A percentile compares a stretch with the other conserved stretches of the same genome.
phyloP scores from a whole-genome alignment of 2,329 filamentous ascomycete species.

The Capronia epimyces region DNA sequence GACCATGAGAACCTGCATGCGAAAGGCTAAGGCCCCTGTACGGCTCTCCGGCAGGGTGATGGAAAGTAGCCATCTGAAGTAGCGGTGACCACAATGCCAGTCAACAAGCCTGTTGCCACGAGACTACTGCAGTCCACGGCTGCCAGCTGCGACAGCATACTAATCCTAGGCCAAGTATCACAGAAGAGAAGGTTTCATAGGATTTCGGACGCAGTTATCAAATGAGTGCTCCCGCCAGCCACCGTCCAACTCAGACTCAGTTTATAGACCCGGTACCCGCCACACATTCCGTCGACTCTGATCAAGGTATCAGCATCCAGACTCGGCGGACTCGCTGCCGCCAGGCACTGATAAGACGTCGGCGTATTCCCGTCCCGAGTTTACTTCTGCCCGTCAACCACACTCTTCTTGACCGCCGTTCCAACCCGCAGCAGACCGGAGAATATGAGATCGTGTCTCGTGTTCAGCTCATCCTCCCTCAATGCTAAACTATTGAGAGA shows the following conservation, averaged over 20 bases:
- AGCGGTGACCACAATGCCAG: slow-evolving; percentile 18
- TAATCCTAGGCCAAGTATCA: slow-evolving; percentile 5
- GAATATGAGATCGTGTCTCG: neutral
- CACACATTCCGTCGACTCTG: too few species aligned
- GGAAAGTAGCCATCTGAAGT: slow-evolving; percentile 10
- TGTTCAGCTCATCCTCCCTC: neutral
- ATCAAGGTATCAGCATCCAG: too few species aligned
- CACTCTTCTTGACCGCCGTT: neutral
- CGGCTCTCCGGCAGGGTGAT: neutral
- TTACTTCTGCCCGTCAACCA: neutral
- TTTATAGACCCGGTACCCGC: too few species aligned
- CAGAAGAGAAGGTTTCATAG: neutral
- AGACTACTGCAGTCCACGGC: slow-evolving; percentile 22
- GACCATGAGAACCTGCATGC: neutral
- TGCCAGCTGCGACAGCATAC: slow-evolving; percentile 4
- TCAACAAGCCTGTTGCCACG: slow-evolving; percentile 9
- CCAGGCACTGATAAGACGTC: too few species aligned
- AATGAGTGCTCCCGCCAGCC: neutral
- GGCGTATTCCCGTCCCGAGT: too few species aligned
- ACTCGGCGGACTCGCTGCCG: too few species aligned
- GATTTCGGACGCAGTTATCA: neutral
- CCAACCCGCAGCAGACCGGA: neutral
- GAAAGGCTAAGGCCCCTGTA: neutral
- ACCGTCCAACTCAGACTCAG: too few species aligned
- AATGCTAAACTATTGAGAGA: neutral